phyloP scores from a whole-genome alignment of 2,329 filamentous ascomycete genomes.

The Cladosporium phlei region DNA sequence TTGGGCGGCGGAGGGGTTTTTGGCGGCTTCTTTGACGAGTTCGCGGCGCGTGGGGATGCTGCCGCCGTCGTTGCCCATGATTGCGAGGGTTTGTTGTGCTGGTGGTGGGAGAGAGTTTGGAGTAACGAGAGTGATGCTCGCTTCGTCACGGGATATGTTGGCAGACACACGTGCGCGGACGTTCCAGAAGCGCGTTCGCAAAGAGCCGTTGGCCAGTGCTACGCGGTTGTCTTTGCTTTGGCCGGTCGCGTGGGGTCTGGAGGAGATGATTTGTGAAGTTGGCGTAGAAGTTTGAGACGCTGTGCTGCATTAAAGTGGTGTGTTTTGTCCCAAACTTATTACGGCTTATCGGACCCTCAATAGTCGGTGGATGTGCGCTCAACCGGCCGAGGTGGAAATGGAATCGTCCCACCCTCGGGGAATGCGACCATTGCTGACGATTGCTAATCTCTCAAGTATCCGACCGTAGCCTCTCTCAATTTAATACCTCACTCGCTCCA shows the following conservation, averaged over 20 bases:
- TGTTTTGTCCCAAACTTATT: no score
- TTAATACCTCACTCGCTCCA: no score
- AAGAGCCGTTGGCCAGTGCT: constrained; percentile 8
- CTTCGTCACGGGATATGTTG: neutral
- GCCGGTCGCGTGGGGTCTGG: constrained; percentile 3
- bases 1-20: constrained; percentile 74
- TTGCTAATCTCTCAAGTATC: neutral
- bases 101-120: neutral
- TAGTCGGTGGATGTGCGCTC: constrained; percentile 5
- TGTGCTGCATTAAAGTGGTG: no score
- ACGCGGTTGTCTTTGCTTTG: neutral
- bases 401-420: constrained; percentile 1
- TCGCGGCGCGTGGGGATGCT: constrained; percentile 92
- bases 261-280: no score
- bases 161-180: neutral
- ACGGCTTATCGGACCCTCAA: no score
- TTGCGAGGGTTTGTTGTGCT: neutral
- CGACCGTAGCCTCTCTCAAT: no score
- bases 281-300: constrained; percentile 1
- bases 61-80: constrained; percentile 96
- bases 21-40: constrained; percentile 88
- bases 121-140: neutral
- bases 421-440: constrained; percentile 6
- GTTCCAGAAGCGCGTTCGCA: constrained; percentile 2
- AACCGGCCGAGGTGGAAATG: constrained; percentile 1